phyloP scores from a whole-genome alignment of 73 alveolate genomes.

The Blepharisma stoltei region DNA sequence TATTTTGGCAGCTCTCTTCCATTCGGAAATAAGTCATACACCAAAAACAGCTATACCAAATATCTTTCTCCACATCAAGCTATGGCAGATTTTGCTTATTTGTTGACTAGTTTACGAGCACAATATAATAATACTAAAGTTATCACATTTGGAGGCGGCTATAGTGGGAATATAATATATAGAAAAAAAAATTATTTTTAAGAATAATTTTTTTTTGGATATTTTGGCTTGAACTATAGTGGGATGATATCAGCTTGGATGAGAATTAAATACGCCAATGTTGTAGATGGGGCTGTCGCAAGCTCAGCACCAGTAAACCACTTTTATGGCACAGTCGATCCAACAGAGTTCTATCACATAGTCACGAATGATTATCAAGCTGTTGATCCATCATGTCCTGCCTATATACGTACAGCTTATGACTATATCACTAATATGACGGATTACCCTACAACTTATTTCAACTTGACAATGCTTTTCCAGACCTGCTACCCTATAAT shows the following conservation, averaged over 20 bases:
- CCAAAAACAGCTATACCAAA: neutral
- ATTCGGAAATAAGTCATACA: constrained; percentile 8
- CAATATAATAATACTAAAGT: constrained; percentile 30
- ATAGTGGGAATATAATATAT: constrained; percentile 77
- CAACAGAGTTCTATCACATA: constrained; percentile 41
- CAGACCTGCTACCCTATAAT: constrained; percentile 39
- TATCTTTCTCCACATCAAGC: constrained; percentile 38
- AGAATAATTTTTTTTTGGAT: neutral
- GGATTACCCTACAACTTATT: neutral
- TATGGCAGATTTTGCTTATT: constrained; percentile 36
- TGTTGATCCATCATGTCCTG: constrained; percentile 29
- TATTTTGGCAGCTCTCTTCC: constrained; percentile 32
- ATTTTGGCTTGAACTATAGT: constrained; percentile 59
- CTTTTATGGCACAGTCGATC: constrained; percentile 54
- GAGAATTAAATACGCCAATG: constrained; percentile 66
- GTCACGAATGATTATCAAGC: constrained; percentile 27
- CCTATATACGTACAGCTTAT: constrained; percentile 21
- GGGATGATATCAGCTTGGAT: constrained; percentile 78
- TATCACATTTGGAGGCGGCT: constrained; percentile 65
- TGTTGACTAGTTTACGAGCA: neutral
- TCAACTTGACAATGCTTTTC: constrained; percentile 16
- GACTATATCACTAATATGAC: neutral
- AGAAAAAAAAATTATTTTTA: neutral
- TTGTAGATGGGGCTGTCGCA: constrained; percentile 64
- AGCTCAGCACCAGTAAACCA: constrained; percentile 64